Conservation (phyloP, 306 rosid species). For the Dryas octopetala region DNA sequence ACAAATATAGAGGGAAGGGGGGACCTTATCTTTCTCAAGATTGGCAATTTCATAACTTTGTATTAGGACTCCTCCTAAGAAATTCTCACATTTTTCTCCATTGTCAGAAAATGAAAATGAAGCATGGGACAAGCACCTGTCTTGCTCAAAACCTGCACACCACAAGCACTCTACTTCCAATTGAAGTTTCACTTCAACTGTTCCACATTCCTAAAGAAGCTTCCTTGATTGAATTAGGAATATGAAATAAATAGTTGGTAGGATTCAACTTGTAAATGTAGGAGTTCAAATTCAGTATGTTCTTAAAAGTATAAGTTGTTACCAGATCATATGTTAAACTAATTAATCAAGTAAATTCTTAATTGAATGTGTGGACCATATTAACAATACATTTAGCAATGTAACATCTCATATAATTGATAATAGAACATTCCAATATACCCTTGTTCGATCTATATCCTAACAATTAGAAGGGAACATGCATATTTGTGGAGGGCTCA, state of each 20-base stretch:
- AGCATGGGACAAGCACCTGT: constrained; percentile 8
- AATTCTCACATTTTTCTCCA: constrained; percentile 10
- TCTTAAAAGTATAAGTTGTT: too few relatives aligned
- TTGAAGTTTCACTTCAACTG: neutral
- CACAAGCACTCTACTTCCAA: neutral
- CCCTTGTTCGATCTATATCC: neutral
- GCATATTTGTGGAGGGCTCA: neutral
- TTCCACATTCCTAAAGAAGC: too few relatives aligned
- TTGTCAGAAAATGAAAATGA: constrained; percentile 15
- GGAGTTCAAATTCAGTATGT: too few relatives aligned
- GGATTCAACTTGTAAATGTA: too few relatives aligned
- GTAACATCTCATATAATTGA: too few relatives aligned
- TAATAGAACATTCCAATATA: too few relatives aligned
- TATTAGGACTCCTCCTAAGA: constrained; percentile 8
- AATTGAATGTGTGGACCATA: too few relatives aligned
- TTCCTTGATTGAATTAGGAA: too few relatives aligned
- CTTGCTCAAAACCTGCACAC: neutral
- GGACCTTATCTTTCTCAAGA: constrained; percentile 24
- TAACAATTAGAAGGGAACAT: neutral
- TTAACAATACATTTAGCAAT: too few relatives aligned
- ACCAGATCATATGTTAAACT: too few relatives aligned
- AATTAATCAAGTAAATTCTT: too few relatives aligned
- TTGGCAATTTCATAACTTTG: constrained; percentile 13
- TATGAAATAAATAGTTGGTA: too few relatives aligned
- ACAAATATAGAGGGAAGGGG: neutral